Evolutionary conservation across 768 basidiomycete species (phyloP).

Genomic region (Tephrocybe sp.): DNA sequence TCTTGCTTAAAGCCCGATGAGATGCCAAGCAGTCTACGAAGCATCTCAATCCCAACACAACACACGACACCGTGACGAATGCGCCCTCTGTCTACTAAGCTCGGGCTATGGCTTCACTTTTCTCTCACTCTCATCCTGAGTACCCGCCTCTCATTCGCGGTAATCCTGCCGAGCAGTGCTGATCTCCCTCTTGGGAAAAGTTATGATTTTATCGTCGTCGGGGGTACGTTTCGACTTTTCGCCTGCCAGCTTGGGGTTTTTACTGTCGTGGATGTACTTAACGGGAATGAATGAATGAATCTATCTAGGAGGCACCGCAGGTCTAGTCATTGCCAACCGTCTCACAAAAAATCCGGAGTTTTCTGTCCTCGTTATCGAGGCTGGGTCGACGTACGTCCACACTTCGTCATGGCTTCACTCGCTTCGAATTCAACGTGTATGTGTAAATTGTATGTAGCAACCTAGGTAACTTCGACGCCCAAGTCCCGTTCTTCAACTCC

Average conservation of each 20-base stretch:
- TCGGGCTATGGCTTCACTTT: neutral
- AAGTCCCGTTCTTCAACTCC: constrained; percentile 20
- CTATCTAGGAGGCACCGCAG: constrained; percentile 21
- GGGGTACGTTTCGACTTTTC: constrained; percentile 18
- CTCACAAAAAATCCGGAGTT: constrained; percentile 15
- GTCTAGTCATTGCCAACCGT: constrained; percentile 19
- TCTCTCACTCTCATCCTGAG: neutral
- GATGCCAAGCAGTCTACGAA: too few species aligned
- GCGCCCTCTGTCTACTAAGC: too few species aligned
- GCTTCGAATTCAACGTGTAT: too few species aligned
- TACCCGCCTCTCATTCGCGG: neutral
- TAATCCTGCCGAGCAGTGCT: constrained; percentile 3
- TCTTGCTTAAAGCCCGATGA: too few species aligned
- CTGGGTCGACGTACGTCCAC: constrained; percentile 18
- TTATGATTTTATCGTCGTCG: constrained; percentile 25
- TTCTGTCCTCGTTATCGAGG: constrained; percentile 20
- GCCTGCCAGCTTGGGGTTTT: too few species aligned
- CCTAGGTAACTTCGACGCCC: constrained; percentile 9
- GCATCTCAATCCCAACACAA: too few species aligned
- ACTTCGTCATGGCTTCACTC: too few species aligned
- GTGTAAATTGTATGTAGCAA: too few species aligned
- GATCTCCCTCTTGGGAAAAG: constrained; percentile 7
- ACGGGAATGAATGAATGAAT: too few species aligned
- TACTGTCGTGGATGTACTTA: too few species aligned
- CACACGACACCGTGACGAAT: too few species aligned